Evolutionary conservation across 2,329 filamentous ascomycete genomes (phyloP).

Genomic region (Aureobasidium musti): DNA sequence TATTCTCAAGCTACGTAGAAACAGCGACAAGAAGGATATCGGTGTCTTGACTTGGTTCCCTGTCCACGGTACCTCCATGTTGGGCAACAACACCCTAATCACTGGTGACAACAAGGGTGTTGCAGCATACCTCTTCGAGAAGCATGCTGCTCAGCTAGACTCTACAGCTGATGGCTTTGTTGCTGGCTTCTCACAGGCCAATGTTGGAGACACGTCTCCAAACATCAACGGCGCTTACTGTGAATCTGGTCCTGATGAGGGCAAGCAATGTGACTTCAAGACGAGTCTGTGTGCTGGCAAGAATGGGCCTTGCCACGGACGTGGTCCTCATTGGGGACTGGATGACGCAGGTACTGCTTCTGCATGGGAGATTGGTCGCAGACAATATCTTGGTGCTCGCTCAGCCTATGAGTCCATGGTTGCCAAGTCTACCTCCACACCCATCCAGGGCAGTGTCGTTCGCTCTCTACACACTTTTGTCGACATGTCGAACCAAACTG

Average conservation of each 20-base stretch:
- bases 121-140: slow-evolving; percentile 81
- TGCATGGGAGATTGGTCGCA: slow-evolving; percentile 72
- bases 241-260: slow-evolving; percentile 70
- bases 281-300: slow-evolving; percentile 82
- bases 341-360: slow-evolving; percentile 67
- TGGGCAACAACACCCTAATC: slow-evolving; percentile 87
- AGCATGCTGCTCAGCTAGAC: slow-evolving; percentile 47
- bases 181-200: slow-evolving; percentile 89
- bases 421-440: slow-evolving; percentile 41
- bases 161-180: slow-evolving; percentile 61
- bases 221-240: slow-evolving; percentile 88
- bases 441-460: slow-evolving; percentile 65
- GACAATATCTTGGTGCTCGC: slow-evolving; percentile 67
- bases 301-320: slow-evolving; percentile 70
- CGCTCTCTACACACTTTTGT: slow-evolving; percentile 84
- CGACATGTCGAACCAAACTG: slow-evolving; percentile 74
- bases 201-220: slow-evolving; percentile 86
- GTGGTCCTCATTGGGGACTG: slow-evolving; percentile 68
- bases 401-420: slow-evolving; percentile 59
- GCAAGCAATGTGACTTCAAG: slow-evolving; percentile 68
- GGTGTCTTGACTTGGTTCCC: slow-evolving; percentile 89
- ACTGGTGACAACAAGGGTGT: slow-evolving; percentile 98
- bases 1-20: slow-evolving; percentile 69
- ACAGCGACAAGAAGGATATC: slow-evolving; percentile 72
- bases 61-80: slow-evolving; percentile 86